Evolutionary conservation across 805 yeast genomes (phyloP).

Genomic region (Allodekkera sacchari): DNA sequence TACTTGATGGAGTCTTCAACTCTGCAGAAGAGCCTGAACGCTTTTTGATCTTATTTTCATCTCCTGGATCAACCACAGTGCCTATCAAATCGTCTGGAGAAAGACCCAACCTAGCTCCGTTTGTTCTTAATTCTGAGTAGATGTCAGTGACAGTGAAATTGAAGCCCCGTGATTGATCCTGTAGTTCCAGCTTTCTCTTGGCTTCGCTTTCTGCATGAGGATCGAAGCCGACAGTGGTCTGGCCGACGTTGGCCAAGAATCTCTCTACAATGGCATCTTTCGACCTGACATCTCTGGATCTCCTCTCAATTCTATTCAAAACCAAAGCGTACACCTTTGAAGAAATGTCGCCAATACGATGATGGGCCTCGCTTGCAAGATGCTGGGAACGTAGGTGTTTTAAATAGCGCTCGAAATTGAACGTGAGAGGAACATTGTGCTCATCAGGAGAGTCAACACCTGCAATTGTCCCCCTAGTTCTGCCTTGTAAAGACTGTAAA

Average conservation of each 20-base stretch:
- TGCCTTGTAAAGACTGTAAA: conserved; percentile 4
- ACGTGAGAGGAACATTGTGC: conserved; percentile 36
- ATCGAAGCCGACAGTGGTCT: conserved; percentile 25
- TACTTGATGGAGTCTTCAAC: conserved; percentile 3
- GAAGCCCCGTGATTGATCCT: conserved; percentile 28
- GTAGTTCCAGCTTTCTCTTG: conserved; percentile 20
- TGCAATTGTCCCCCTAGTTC: conserved; percentile 4
- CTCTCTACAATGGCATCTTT: conserved; percentile 15
- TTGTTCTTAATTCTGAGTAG: conserved; percentile 15
- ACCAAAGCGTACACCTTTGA: conserved; percentile 55
- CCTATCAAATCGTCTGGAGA: conserved; percentile 27
- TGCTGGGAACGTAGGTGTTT: conserved; percentile 59
- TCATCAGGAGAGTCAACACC: conserved; percentile 1
- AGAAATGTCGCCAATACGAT: conserved; percentile 63
- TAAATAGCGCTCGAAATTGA: conserved; percentile 60
- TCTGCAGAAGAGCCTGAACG: conserved; percentile 6
- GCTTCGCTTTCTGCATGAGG: conserved; percentile 18
- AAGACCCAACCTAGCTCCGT: conserved; percentile 29
- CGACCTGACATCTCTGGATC: conserved; percentile 25
- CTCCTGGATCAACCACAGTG: conserved; percentile 24
- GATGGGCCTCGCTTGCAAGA: conserved; percentile 52
- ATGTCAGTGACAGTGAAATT: conserved; percentile 38
- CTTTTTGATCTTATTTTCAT: conserved; percentile 5
- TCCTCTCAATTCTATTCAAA: conserved; percentile 49
- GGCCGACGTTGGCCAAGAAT: conserved; percentile 24